Base-by-base conservation (phyloP, 179 eudicot species). In the Sideroxylon spinosum region DNA sequence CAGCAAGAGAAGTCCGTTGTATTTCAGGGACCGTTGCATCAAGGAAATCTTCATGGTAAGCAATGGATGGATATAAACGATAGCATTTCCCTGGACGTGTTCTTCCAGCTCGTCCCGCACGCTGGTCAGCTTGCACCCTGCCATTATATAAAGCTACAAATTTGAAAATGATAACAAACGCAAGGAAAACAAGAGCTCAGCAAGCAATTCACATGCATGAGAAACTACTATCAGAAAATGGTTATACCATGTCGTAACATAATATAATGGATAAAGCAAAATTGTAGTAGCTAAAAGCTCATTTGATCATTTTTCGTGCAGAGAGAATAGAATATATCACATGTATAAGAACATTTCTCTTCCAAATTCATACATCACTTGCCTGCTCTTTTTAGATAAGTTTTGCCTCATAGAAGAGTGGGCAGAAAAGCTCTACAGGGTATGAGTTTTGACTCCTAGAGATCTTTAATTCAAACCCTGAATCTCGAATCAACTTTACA, bases 21-120 rank as follows among this genome's bases (percentile, higher is more conserved):
- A 96, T 94, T 86, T 96, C 99, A 75, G 99, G 99, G 66, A 96
- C 75, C 1, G 99, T 93, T 53, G 98, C 98, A 82, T 92, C 97
- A 84, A 92, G 80, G 77, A 96, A 89, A 46, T 96, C 93, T 60
- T 96, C 98, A 29, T 84, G 77, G 81, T 94, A 96, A 68, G 84
- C 93, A 44, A 70, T 77, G 74, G 89, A 87, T 44, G 98, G 86
- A 75, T 96, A 96, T 80, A 96, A 82, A 64, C 98, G 91, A 75
- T 91, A 94, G 81, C 99, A 96, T 82, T 92, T 96, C 79, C 99
- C 99, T 61, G 99, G 94, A 57, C 96, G 87, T 71, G 99, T 96
- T 82, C 99, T 89, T 67, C 99, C 98, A 86, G 99, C 99, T 82
- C 99, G 90, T 68, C 98, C 99, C 65, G 98, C 97, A 29, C 99